Base-by-base conservation (phyloP, 192 early-diverging fungal genomes). In the Coemansia sp. region DNA sequence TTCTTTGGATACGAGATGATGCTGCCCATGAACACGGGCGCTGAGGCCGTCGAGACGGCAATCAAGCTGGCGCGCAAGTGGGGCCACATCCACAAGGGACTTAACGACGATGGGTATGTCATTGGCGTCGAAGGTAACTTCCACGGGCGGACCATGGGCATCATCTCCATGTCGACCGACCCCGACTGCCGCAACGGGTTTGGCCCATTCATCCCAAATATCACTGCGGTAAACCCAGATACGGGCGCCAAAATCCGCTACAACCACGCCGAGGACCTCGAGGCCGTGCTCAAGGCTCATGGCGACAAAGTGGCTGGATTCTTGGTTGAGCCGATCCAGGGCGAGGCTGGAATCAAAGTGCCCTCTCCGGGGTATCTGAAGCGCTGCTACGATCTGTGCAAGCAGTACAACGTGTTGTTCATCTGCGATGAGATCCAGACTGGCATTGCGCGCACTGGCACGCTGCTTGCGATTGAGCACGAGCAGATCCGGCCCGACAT, bases 391-490 rank as follows among this genome's bases (percentile, higher is more conserved):
- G 93, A 91, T 22, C 87, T 99, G 50, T 99, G 97, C 91, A 92
- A 94, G 72, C 92, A 97, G 83, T 90, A 99, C 87, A 97, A 98
- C 69, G 95, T 97, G 30, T 84, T 99, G 65, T 91, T 99, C 62
- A 98, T 99, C 74, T 95, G 93, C 56, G 97, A 99, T 76, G 97
- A 99, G 83, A 95, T 99, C 74, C 97, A 99, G 82, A 96, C 97
- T 8, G 97, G 97, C 59, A 85, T 99, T 24, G 95, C 85, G 4
- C 90, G 97, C 67, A 98, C 95, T 11, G 97, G 97, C 34, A 94
- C 92, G 68, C 84, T 99, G 84, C 89, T 99, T 56, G 96, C 95
- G 47, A 87, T 92, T 47, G 95, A 99, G 73, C 92, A 97, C 70
- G 97, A 99, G 47, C 77, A 87, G 70, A 85, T 99, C 72, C 94